These are phyloP conservation scores for Pichia cabralensis DNA, from an alignment of 805 yeast genomes.

Conservation along the genomic window DNA sequence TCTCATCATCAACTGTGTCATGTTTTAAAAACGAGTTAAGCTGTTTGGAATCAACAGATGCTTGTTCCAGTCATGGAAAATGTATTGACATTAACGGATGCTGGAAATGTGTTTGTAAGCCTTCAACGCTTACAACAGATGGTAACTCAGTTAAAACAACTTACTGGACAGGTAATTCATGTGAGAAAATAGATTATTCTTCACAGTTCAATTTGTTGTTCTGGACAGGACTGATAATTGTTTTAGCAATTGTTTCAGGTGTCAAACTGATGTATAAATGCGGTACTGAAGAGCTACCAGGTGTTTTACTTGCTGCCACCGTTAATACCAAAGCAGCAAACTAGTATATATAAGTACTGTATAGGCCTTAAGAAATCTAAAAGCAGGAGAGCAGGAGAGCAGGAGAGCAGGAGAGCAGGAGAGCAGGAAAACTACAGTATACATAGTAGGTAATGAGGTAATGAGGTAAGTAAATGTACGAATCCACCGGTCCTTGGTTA, in stretches of 20 bases:
- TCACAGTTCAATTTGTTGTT: conserved; percentile 57
- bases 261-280: conserved; percentile 41
- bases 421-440: no score
- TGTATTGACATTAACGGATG: conserved; percentile 35
- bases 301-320: conserved; percentile 55
- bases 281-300: conserved; percentile 58
- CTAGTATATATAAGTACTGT: not conserved
- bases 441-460: no score
- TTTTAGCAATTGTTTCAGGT: conserved; percentile 38
- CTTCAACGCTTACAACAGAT: no score
- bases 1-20: conserved; percentile 5
- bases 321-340: conserved; percentile 31
- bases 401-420: no score
- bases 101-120: conserved; percentile 43
- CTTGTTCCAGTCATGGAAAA: conserved; percentile 45
- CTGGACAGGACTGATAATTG: conserved; percentile 50
- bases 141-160: conserved; percentile 35
- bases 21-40: conserved; percentile 37
- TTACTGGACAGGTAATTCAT: conserved; percentile 47
- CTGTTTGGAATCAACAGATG: conserved; percentile 36
- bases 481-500: conserved; percentile 62
- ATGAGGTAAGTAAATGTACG: no score
- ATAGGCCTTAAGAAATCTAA: no score
- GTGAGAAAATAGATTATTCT: conserved; percentile 60
- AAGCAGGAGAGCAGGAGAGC: no score